Evolutionary conservation across 192 early-diverging fungal genomes (phyloP).

Genomic region (Anaeromyces robustus): DNA sequence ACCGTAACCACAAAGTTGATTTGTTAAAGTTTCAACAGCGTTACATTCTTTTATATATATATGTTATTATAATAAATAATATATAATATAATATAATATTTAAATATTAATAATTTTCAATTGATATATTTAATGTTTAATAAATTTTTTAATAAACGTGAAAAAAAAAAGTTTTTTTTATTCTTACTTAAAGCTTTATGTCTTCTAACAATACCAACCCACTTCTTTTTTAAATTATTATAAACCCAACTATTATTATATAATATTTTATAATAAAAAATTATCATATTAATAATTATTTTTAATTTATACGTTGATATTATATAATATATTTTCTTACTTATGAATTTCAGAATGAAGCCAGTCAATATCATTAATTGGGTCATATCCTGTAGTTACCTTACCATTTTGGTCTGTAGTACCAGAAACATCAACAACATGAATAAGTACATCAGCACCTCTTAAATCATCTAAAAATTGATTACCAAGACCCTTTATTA

Average conservation of each 20-base stretch:
- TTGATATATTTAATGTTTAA: no score
- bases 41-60: constrained; percentile 11
- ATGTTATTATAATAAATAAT: no score
- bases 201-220: constrained; percentile 47
- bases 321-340: not conserved
- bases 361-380: constrained; percentile 72
- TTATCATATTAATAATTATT: no score
- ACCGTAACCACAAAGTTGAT: constrained; percentile 46
- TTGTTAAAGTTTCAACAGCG: constrained; percentile 37
- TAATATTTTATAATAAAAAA: no score
- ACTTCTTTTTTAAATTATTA: constrained; percentile 52
- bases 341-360: constrained; percentile 54
- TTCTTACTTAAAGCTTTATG: constrained; percentile 20
- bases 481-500: constrained; percentile 51
- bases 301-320: not conserved
- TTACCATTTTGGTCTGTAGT: constrained; percentile 64
- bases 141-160: no score
- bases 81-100: no score
- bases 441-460: constrained; percentile 58
- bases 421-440: constrained; percentile 72
- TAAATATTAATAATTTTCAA: no score
- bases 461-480: constrained; percentile 69
- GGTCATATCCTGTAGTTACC: constrained; percentile 64
- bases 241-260: constrained; percentile 30
- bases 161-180: constrained; percentile 5